Percentiles rank a stretch among this genome's conserved stretches.
These are phyloP conservation scores for Mucor ambiguus DNA, from an alignment of 371 early-diverging fungal species.

Conservation along the genomic window DNA sequence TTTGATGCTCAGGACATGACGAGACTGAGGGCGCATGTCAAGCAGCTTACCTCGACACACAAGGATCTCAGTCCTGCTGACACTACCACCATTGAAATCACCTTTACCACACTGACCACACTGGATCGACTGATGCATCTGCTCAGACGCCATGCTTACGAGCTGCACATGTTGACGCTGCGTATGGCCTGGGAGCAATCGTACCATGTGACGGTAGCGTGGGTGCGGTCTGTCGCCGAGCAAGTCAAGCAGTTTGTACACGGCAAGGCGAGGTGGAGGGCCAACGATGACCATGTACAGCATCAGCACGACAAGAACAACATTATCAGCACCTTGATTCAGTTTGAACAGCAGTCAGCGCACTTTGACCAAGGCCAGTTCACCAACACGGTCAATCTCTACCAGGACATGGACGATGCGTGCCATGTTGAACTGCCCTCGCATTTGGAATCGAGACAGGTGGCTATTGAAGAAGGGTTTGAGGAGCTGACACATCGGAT, in stretches of 20 bases:
- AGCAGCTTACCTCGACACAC: conserved; percentile 34
- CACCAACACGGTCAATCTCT: conserved; percentile 39
- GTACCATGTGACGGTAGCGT: conserved; percentile 26
- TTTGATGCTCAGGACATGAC: conserved; percentile 56
- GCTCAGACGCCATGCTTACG: conserved; percentile 38
- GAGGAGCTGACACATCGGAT: conserved; percentile 43
- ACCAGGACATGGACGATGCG: conserved; percentile 52
- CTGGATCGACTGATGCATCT: conserved; percentile 51
- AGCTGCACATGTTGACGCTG: conserved; percentile 43
- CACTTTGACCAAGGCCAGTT: conserved; percentile 48
- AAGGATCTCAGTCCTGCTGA: conserved; percentile 56
- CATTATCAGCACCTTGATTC: conserved; percentile 28
- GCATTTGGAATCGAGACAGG: conserved; percentile 49
- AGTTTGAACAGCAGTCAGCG: conserved; percentile 32
- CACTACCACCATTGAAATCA: conserved; percentile 58
- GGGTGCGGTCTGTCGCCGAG: conserved; percentile 30
- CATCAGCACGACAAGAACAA: conserved; percentile 3
- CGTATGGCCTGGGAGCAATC: conserved; percentile 53
- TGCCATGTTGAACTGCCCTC: conserved; percentile 42
- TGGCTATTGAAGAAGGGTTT: conserved; percentile 46
- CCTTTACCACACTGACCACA: conserved; percentile 49
- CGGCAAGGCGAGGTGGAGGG: conserved; percentile 37
- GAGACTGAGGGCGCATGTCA: conserved; percentile 55
- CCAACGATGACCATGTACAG: conserved; percentile 1
- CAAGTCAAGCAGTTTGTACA: conserved; percentile 31